Conservation (phyloP, 331 rosid species). For the Malus hybrid region DNA sequence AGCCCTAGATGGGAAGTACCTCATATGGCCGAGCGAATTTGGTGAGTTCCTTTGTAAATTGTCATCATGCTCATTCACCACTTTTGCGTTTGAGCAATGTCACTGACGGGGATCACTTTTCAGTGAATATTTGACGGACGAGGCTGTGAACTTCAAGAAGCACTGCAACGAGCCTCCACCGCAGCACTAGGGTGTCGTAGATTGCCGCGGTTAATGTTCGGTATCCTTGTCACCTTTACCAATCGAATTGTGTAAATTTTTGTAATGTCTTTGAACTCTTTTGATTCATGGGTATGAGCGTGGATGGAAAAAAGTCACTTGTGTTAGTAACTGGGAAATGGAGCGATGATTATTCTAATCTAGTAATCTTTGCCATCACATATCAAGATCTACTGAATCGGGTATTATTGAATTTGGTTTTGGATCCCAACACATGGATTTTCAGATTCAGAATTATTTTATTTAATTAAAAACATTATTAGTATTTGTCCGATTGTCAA, state of each 20-base stretch:
- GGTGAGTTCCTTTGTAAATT: constrained; percentile 33
- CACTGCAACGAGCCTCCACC: constrained; percentile 57
- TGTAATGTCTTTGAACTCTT: background rate
- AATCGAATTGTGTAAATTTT: constrained; percentile 16
- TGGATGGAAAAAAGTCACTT: constrained; percentile 1
- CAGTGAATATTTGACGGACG: constrained; percentile 74
- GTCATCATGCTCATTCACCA: background rate
- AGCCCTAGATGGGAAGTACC: constrained; percentile 86
- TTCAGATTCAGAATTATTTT: too few species aligned
- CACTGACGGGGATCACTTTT: constrained; percentile 12
- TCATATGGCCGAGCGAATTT: constrained; percentile 64
- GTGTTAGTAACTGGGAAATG: background rate
- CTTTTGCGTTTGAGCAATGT: background rate
- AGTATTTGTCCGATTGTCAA: background rate
- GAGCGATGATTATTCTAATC: background rate
- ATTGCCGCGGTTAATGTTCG: background rate
- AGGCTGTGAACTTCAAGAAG: constrained; percentile 78
- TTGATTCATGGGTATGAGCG: background rate
- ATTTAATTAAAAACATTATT: too few species aligned
- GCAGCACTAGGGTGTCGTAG: constrained; percentile 14
- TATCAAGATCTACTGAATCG: background rate
- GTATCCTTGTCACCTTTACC: background rate
- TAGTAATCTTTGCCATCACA: background rate
- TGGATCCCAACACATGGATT: too few species aligned
- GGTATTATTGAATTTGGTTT: too few species aligned